A percentile compares a stretch with the other conserved stretches of the same genome.
These are phyloP conservation scores for Euphrasia arctica DNA, from an alignment of 305 asterid genomes.

Conservation along the genomic window DNA sequence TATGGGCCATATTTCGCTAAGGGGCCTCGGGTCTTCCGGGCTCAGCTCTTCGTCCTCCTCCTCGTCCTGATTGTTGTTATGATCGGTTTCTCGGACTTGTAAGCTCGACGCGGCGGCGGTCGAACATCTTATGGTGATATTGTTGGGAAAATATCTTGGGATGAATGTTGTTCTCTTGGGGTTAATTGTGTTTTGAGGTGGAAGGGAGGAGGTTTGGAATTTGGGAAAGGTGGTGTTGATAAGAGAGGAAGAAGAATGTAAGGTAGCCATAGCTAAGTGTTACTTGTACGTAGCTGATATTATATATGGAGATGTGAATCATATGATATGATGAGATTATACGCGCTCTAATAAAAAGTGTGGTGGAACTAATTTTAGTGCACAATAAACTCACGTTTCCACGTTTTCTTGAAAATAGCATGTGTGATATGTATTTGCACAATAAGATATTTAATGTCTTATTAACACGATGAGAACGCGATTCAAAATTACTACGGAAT, in stretches of 20 bases:
- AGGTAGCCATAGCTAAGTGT: slow-evolving; percentile 37
- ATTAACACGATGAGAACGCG: too few species aligned
- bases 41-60: slow-evolving; percentile 1
- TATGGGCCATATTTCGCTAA: slow-evolving; percentile 50
- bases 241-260: slow-evolving; percentile 23
- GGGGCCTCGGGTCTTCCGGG: slow-evolving; percentile 31
- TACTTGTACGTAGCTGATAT: too few species aligned
- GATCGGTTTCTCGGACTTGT: slow-evolving; percentile 25
- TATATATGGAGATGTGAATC: too few species aligned
- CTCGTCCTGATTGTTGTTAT: neutral
- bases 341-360: too few species aligned
- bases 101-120: slow-evolving; percentile 31
- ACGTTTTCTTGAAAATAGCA: too few species aligned
- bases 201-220: slow-evolving; percentile 10
- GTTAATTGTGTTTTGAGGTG: slow-evolving; percentile 9
- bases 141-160: slow-evolving; percentile 14
- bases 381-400: too few species aligned
- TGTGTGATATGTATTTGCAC: too few species aligned
- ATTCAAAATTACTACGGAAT: too few species aligned
- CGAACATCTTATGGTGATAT: slow-evolving; percentile 22
- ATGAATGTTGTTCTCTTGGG: slow-evolving; percentile 4
- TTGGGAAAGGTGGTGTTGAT: slow-evolving; percentile 29
- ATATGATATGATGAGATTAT: too few species aligned
- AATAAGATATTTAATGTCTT: too few species aligned
- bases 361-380: too few species aligned